Base-by-base conservation (phyloP, 2,329 filamentous ascomycete species). In the Rachicladosporium sp. region DNA sequence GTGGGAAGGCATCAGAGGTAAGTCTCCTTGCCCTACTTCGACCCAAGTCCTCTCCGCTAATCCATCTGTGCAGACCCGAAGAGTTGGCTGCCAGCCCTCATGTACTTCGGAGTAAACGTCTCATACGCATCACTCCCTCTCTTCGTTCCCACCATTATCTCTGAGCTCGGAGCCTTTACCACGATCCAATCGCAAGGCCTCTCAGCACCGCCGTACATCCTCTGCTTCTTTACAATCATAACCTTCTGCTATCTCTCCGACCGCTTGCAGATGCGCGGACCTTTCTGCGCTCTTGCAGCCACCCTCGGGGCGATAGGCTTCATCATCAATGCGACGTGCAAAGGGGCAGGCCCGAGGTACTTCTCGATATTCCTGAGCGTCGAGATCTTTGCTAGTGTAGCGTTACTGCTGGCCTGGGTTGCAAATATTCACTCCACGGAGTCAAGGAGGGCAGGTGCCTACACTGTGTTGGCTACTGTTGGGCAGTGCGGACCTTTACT, bases 161-260 rank as follows among this genome's bases (percentile, higher is more conserved):
- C 56, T 4, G 59, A 64, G 40, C 82, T 86, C 76, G 80, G 81
- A 6, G 33, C 41, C 9, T 85, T 79, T 59, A 72, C 70, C 0
- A 63, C 69, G 10, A 70, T 84, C 44, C 66, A 76, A 43, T 77
- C 82, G 0, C 81, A 87, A 58, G 82, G 80, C 1, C 68, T 87
- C 9, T 79, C 78, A 1, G 79, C 80, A 0, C 80, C 80, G 1
- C 63, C 63, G 0, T 65, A 66, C 45, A 47, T 63, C 12, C 48
- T 65, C 27, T 62, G 56, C 38, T 65, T 63, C 47, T 51, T 65
- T 40, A 44, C 57, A 21, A 63, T 64, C 45, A 54, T 66, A 38
- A 31, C 47, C 8, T 41, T 56, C 35, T 57, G 53, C 41, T 60
- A 54, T 40, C 43, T 63, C 4, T 63, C 62, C 4, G 63, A 66